These are phyloP conservation scores for Podaxis sp. DNA, from an alignment of 768 basidiomycete species.

Conservation along the genomic window DNA sequence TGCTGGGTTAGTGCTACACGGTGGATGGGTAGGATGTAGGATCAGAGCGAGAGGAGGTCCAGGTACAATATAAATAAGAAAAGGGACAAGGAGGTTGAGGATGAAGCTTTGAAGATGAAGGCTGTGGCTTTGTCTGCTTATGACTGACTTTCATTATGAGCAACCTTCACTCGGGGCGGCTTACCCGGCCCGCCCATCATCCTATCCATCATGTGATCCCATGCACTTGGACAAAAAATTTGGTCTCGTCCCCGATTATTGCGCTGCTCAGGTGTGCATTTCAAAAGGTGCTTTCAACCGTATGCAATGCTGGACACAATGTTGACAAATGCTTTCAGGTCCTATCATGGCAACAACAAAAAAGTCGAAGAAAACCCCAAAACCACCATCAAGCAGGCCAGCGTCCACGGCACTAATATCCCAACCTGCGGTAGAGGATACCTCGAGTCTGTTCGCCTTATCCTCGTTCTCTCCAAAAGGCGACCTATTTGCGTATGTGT, in stretches of 20 bases:
- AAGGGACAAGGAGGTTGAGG: slow-evolving; percentile 9
- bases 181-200: slow-evolving; percentile 2
- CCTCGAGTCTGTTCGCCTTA: slow-evolving; percentile 38
- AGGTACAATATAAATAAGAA: slow-evolving; percentile 4
- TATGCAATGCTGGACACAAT: not conserved
- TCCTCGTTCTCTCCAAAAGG: slow-evolving; percentile 62
- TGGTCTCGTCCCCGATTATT: not conserved
- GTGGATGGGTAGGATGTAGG: not conserved
- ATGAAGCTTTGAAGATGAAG: slow-evolving; percentile 1
- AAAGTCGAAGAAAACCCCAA: slow-evolving; percentile 55
- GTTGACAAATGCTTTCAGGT: slow-evolving; percentile 5
- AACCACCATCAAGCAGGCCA: slow-evolving; percentile 51
- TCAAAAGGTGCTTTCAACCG: not conserved
- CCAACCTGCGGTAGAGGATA: slow-evolving; percentile 51
- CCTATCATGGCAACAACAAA: slow-evolving; percentile 39
- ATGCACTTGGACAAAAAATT: slow-evolving; percentile 11
- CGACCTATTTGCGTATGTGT: slow-evolving; percentile 56
- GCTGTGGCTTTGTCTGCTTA: slow-evolving; percentile 6
- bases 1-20: slow-evolving; percentile 13
- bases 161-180: slow-evolving; percentile 5
- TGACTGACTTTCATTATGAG: slow-evolving; percentile 3
- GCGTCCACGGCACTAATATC: slow-evolving; percentile 53
- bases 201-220: slow-evolving; percentile 2
- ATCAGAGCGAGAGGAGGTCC: not conserved
- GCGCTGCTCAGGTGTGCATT: not conserved